Conservation (phyloP, 257 asterid species). For the Solanum etuberosum region DNA sequence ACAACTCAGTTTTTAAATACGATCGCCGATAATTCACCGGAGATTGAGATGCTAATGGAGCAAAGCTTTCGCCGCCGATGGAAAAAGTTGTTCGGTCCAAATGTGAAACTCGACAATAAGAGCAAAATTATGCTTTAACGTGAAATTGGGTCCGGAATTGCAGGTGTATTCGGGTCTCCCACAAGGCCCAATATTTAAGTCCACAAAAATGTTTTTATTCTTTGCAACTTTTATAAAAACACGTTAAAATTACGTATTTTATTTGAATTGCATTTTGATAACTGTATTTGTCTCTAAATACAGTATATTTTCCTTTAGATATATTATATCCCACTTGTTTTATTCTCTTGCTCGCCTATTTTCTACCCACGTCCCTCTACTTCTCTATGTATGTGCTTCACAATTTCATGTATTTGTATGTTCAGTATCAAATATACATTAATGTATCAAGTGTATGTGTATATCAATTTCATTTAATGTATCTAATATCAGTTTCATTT, state of each 20-base stretch:
- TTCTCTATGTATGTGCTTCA: too few relatives aligned
- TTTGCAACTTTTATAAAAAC: neutral
- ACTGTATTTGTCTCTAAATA: too few relatives aligned
- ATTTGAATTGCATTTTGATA: neutral
- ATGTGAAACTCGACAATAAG: neutral
- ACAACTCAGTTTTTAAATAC: neutral
- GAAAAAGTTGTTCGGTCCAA: neutral
- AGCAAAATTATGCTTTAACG: neutral
- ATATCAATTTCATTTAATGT: too few relatives aligned
- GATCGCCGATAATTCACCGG: neutral
- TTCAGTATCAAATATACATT: neutral
- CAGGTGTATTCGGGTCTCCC: neutral
- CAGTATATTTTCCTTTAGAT: neutral
- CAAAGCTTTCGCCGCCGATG: neutral
- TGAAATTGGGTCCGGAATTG: neutral
- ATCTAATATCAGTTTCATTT: too few relatives aligned
- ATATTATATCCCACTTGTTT: neutral
- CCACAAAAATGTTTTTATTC: neutral
- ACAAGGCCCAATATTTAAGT: neutral
- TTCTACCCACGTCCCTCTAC: neutral
- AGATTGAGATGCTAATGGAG: neutral
- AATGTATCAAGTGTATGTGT: too few relatives aligned
- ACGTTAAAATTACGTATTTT: too few relatives aligned
- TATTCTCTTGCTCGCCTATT: too few relatives aligned
- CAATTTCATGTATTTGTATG: neutral